These are phyloP conservation scores for Rugonectria rugulosa DNA, from an alignment of 2,329 filamentous ascomycete genomes.

Conservation along the genomic window DNA sequence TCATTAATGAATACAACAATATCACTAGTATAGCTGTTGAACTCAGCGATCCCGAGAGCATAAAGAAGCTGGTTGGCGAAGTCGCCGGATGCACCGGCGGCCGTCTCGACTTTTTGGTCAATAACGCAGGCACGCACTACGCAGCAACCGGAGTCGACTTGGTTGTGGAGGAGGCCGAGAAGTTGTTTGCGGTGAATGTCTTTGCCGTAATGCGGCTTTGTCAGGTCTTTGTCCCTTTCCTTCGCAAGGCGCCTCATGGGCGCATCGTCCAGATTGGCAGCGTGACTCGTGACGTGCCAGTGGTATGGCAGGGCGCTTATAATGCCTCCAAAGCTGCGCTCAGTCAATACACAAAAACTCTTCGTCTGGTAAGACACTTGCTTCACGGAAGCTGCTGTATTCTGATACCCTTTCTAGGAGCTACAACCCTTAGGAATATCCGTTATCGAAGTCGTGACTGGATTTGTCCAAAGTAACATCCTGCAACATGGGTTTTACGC, in stretches of 20 bases:
- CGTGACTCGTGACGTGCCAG: background rate
- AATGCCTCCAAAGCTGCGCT: background rate
- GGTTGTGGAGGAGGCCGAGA: background rate
- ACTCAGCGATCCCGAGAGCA: background rate
- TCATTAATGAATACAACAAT: background rate
- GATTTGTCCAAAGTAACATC: background rate
- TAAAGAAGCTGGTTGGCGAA: background rate
- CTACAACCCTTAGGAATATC: background rate
- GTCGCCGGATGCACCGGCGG: background rate
- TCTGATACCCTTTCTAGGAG: background rate
- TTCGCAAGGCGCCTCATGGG: background rate
- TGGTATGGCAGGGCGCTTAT: background rate
- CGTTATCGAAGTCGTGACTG: background rate
- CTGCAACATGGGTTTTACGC: background rate
- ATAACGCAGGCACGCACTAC: background rate
- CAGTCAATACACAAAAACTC: background rate
- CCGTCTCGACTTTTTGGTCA: background rate
- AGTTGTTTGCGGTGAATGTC: background rate
- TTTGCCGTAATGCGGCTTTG: background rate
- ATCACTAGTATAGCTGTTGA: background rate
- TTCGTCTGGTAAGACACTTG: background rate
- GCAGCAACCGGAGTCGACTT: background rate
- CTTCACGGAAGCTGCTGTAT: background rate
- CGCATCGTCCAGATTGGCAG: background rate
- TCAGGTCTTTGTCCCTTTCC: background rate